A percentile compares a stretch with the other conserved stretches of the same genome.
Conservation (phyloP, 305 asterid species). For the Fraxinus sp. region DNA sequence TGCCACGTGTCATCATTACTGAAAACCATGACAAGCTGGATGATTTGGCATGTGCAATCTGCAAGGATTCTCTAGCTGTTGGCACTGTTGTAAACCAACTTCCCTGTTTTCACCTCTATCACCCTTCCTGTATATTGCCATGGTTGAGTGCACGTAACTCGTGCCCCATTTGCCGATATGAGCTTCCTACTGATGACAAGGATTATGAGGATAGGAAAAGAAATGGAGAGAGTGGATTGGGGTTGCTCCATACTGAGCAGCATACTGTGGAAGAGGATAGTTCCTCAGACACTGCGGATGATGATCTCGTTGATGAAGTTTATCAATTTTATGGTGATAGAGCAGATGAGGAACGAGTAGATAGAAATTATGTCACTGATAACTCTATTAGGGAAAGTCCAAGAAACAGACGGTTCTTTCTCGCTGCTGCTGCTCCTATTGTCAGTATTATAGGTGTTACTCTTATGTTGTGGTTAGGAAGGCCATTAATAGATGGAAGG, state of each 20-base stretch:
- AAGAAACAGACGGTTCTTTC: constrained; percentile 55
- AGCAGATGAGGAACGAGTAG: constrained; percentile 30
- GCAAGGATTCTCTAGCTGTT: constrained; percentile 69
- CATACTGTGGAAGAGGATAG: constrained; percentile 35
- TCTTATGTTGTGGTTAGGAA: constrained; percentile 62
- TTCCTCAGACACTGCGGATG: constrained; percentile 34
- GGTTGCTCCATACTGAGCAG: constrained; percentile 24
- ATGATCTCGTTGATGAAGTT: constrained; percentile 32
- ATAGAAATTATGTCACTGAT: constrained; percentile 25
- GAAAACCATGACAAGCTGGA: constrained; percentile 46
- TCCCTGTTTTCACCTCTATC: constrained; percentile 83
- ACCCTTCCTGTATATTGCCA: constrained; percentile 76
- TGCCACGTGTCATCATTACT: constrained; percentile 47
- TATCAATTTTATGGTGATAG: constrained; percentile 15
- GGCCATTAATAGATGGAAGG: constrained; percentile 41
- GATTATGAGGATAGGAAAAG: constrained; percentile 66
- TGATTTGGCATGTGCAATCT: constrained; percentile 67
- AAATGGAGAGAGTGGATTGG: constrained; percentile 26
- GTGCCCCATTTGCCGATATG: constrained; percentile 91
- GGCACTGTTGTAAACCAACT: constrained; percentile 67
- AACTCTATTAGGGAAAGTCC: constrained; percentile 25
- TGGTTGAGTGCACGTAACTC: constrained; percentile 80
- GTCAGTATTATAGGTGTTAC: constrained; percentile 64
- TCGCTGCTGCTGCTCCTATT: constrained; percentile 68
- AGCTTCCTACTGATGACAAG: constrained; percentile 86